Percentiles rank a stretch among this genome's conserved stretches.
Conservation (phyloP, 352 stramenopile species). For the Pythium phragmitis region DNA sequence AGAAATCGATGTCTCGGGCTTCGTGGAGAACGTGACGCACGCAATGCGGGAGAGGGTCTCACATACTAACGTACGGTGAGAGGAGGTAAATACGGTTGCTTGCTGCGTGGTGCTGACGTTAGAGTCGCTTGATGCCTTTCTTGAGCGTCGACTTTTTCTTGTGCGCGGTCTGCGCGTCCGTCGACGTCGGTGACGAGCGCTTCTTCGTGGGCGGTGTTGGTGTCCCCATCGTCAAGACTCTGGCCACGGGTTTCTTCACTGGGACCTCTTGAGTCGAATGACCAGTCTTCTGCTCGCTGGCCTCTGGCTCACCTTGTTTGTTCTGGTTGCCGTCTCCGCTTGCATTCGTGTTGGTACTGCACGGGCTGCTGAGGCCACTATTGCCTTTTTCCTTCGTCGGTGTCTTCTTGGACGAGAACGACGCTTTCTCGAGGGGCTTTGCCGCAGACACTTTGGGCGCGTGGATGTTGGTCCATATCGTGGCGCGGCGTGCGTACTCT, state of each 20-base stretch:
- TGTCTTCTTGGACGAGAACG: slow-evolving; percentile 19
- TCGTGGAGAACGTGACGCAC: slow-evolving; percentile 1
- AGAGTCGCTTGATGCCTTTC: slow-evolving; percentile 73
- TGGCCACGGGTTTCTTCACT: not conserved
- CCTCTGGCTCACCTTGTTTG: slow-evolving; percentile 6
- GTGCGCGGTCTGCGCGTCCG: slow-evolving; percentile 37
- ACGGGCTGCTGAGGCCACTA: not conserved
- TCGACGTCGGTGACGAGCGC: slow-evolving; percentile 35
- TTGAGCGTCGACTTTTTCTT: slow-evolving; percentile 76
- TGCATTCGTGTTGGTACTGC: too few relatives aligned
- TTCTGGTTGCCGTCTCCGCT: slow-evolving; percentile 7
- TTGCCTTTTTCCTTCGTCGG: not conserved
- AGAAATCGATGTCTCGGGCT: not conserved
- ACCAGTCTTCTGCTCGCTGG: slow-evolving; percentile 2
- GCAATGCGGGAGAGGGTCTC: not conserved
- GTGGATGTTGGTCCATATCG: slow-evolving; percentile 91
- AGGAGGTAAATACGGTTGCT: slow-evolving; percentile 15
- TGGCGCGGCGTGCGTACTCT: slow-evolving; percentile 91
- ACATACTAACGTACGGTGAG: not conserved
- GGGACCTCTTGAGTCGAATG: not conserved
- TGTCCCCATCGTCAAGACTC: slow-evolving; percentile 4
- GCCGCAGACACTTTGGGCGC: slow-evolving; percentile 50
- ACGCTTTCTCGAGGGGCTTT: slow-evolving; percentile 25
- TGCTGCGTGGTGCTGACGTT: not conserved
- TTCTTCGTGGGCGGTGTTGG: slow-evolving; percentile 39